Evolutionary conservation across 805 yeast genomes (phyloP), one percentile per base, ranked within the genome.

Genomic region (Lipomyces sp.): DNA sequence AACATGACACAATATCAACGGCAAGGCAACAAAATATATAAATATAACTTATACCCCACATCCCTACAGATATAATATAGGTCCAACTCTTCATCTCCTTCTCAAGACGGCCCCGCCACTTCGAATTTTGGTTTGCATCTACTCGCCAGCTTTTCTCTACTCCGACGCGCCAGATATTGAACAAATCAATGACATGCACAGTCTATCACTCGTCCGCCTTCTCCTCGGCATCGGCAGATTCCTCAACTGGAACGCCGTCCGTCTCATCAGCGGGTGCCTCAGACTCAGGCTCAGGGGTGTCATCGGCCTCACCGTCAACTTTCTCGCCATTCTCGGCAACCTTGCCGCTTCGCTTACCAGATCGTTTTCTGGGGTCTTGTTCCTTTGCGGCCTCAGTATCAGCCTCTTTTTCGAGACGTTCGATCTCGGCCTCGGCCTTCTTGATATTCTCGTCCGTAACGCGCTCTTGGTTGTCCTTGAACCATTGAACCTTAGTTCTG

Each of bases 361-460:
- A 11, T 34, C 60, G 59, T 64, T 64, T 53, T 15, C 55, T 37
- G 18, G 58, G 33, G 58, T 64, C 60, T 34, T 56, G 54, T 10
- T 32, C 60, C 48, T 45, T 62, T 5, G 60, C 53, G 6, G 61
- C 63, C 30, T 65, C 73, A 34, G 70, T 77, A 64, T 75, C 79
- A 39, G 77, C 84, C 69, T 83, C 87, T 69, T 80, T 82, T 69
- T 88, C 88, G 68, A 90, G 79, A 75, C 87, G 83, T 69, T 88
- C 89, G 71, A 91, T 84, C 78, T 89, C 89, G 64, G 87, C 88
- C 80, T 91, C 87, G 60, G 95, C 97, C 71, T 84, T 84, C 74
- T 84, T 90, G 71, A 90, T 82, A 77, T 90, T 89, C 78, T 85
- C 85, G 77, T 87, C 84, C 67, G 98, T 91, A 75, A 87, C 90